Percentiles rank a stretch among this genome's conserved stretches.
Evolutionary conservation across 148 eudicot genomes (phyloP).

Genomic region (Camellia japonica): DNA sequence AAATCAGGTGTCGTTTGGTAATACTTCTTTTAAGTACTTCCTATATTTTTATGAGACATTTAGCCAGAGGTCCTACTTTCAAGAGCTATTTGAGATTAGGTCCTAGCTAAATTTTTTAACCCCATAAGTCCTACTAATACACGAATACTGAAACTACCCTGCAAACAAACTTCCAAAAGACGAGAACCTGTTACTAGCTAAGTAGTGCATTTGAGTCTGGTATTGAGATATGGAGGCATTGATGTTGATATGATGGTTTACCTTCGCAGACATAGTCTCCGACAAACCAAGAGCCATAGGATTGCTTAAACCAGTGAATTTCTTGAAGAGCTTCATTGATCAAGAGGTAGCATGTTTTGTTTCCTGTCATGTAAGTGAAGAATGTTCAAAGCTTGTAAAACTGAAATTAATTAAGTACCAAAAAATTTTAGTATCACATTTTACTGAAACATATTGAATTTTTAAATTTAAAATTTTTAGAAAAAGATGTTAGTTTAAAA

Average conservation of each 20-base stretch:
- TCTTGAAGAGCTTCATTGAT: slow-evolving; percentile 69
- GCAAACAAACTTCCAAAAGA: too few species aligned
- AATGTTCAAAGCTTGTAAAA: background rate
- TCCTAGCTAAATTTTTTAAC: too few species aligned
- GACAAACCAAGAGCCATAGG: slow-evolving; percentile 87
- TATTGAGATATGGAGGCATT: too few species aligned
- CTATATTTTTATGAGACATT: too few species aligned
- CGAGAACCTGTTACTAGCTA: too few species aligned
- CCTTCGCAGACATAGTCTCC: slow-evolving; percentile 96
- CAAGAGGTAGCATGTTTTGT: slow-evolving; percentile 54
- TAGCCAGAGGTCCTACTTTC: too few species aligned
- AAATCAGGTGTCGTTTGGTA: background rate
- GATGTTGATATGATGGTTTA: slow-evolving; percentile 21
- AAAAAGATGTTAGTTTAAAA: too few species aligned
- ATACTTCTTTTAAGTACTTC: too few species aligned
- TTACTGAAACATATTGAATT: background rate
- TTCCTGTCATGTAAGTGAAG: slow-evolving; percentile 43
- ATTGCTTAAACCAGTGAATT: slow-evolving; percentile 86
- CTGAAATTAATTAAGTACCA: background rate
- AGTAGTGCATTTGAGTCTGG: too few species aligned
- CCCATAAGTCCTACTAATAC: too few species aligned
- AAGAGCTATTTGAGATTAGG: too few species aligned
- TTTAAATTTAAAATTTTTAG: background rate
- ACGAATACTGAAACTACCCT: too few species aligned
- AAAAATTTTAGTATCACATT: background rate